Evolutionary conservation across 2,329 filamentous ascomycete species (phyloP).

Genomic region (Calonectria crousiana): DNA sequence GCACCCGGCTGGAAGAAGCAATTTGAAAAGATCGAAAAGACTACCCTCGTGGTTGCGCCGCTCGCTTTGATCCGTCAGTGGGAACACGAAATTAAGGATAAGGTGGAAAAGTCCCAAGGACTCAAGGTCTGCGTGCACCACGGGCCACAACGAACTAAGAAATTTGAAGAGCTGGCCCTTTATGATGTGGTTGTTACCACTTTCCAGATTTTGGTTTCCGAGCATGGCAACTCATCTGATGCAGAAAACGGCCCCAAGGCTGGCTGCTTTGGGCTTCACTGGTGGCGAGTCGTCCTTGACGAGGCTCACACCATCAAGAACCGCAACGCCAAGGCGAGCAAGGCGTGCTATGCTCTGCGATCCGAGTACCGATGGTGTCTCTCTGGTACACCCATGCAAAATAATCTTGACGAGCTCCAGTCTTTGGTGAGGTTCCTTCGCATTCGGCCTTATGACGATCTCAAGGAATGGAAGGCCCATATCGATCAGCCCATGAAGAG

Average conservation of each 20-base stretch:
- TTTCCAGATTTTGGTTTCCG: constrained; percentile 94
- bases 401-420: constrained; percentile 96
- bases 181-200: constrained; percentile 98
- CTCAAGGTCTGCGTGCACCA: constrained; percentile 92
- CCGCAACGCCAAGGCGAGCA: constrained; percentile 93
- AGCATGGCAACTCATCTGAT: constrained; percentile 79
- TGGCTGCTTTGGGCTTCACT: constrained; percentile 91
- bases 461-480: constrained; percentile 89
- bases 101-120: constrained; percentile 76
- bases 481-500: constrained; percentile 93
- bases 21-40: constrained; percentile 77
- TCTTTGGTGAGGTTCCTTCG: constrained; percentile 92
- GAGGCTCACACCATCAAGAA: constrained; percentile 99
- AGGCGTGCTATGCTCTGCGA: constrained; percentile 87
- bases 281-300: constrained; percentile 95
- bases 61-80: constrained; percentile 96
- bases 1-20: constrained; percentile 74
- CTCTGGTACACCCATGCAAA: constrained; percentile 97
- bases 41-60: constrained; percentile 92
- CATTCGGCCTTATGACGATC: constrained; percentile 90
- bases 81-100: constrained; percentile 92
- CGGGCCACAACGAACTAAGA: constrained; percentile 86
- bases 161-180: constrained; percentile 78
- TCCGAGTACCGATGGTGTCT: constrained; percentile 96
- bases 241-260: constrained; percentile 73